These are phyloP conservation scores for Cicer chorassanicum DNA, from an alignment of 306 rosid genomes.

Conservation along the genomic window DNA sequence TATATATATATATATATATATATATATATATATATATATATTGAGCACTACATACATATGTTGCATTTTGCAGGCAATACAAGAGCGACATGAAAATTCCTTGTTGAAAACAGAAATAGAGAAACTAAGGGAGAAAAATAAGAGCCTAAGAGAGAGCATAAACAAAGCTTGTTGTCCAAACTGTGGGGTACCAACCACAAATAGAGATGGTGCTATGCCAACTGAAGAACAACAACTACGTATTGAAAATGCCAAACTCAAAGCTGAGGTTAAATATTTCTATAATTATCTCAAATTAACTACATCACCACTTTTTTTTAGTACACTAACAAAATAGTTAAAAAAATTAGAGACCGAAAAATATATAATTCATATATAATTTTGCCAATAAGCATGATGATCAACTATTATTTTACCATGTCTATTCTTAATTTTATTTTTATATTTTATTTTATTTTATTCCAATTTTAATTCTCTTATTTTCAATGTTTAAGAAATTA, in stretches of 20 bases:
- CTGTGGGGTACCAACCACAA: constrained; percentile 75
- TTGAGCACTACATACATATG: neutral
- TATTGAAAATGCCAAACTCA: constrained; percentile 89
- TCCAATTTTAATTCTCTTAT: too few species aligned
- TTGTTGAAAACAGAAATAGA: constrained; percentile 88
- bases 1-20: too few species aligned
- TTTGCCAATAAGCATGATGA: neutral
- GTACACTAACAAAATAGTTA: neutral
- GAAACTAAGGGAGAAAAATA: constrained; percentile 79
- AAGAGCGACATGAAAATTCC: constrained; percentile 94
- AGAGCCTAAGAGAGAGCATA: constrained; percentile 66
- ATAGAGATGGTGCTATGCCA: constrained; percentile 61
- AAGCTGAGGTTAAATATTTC: constrained; percentile 70
- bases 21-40: neutral
- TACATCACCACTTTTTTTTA: neutral
- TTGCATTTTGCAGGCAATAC: constrained; percentile 68
- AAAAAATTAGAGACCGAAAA: too few species aligned
- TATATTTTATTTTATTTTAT: neutral
- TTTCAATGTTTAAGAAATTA: too few species aligned
- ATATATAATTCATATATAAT: neutral
- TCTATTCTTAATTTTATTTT: neutral
- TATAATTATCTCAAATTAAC: neutral
- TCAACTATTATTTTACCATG: neutral
- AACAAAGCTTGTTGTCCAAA: constrained; percentile 86
- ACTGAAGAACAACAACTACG: constrained; percentile 88